A percentile compares a stretch with the other conserved stretches of the same genome.
Evolutionary conservation across 2,329 filamentous ascomycete genomes (phyloP).

Genomic region (Delphinella strobiligena): DNA sequence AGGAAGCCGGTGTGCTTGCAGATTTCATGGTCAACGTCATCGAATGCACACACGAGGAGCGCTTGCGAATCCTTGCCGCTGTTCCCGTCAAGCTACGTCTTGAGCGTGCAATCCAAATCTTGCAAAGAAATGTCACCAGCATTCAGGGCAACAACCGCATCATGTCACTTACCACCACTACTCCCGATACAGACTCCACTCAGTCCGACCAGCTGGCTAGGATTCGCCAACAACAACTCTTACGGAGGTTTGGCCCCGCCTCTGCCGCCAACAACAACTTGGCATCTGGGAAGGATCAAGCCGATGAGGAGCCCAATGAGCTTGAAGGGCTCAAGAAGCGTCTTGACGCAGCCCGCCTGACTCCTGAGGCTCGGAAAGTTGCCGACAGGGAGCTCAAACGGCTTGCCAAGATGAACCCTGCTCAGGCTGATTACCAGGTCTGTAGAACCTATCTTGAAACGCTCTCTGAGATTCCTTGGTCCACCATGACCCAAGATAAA

Average conservation of each 20-base stretch:
- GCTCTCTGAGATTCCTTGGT: constrained; percentile 87
- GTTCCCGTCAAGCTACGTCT: constrained; percentile 67
- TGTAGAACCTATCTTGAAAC: constrained; percentile 90
- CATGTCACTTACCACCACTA: constrained; percentile 57
- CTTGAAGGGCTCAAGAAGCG: constrained; percentile 84
- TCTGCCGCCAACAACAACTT: constrained; percentile 15
- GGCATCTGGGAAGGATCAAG: no score
- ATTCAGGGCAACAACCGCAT: constrained; percentile 85
- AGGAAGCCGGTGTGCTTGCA: constrained; percentile 73
- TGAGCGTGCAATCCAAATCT: constrained; percentile 68
- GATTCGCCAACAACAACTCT: constrained; percentile 30
- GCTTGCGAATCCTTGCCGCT: constrained; percentile 73
- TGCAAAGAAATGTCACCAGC: constrained; percentile 68
- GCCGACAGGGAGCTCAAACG: constrained; percentile 80
- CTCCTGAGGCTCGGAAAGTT: constrained; percentile 77
- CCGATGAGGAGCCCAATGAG: constrained; percentile 78
- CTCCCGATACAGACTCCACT: constrained; percentile 19
- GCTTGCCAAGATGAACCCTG: constrained; percentile 88
- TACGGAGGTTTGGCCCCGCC: constrained; percentile 23
- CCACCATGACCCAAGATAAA: constrained; percentile 69
- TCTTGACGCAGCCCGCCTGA: constrained; percentile 68
- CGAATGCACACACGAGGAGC: constrained; percentile 80
- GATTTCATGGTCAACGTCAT: constrained; percentile 96
- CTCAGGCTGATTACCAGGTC: constrained; percentile 91
- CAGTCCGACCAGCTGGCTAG: constrained; percentile 21